Conservation (phyloP, 371 early-diverging fungal genomes). For the Saksenaea vasiformis region DNA sequence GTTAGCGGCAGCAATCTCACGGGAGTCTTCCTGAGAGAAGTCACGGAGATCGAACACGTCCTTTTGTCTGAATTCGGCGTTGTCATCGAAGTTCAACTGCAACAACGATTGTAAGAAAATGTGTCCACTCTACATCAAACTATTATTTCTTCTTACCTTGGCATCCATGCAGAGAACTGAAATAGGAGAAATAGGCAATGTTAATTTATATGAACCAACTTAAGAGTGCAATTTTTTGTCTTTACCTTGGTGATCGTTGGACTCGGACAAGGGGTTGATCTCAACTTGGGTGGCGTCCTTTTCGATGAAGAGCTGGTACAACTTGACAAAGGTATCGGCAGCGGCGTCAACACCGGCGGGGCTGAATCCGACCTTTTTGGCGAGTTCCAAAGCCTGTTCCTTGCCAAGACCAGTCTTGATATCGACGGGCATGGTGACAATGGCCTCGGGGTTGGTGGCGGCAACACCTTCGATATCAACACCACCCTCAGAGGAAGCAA, state of each 20-base stretch:
- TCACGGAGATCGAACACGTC: slow-evolving; percentile 90
- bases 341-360: slow-evolving; percentile 81
- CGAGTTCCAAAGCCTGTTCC: slow-evolving; percentile 69
- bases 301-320: slow-evolving; percentile 95
- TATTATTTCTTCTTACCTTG: slow-evolving; percentile 25
- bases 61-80: slow-evolving; percentile 96
- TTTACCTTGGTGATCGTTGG: slow-evolving; percentile 81
- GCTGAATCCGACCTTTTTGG: slow-evolving; percentile 87
- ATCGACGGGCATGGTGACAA: slow-evolving; percentile 81
- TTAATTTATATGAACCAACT: background rate
- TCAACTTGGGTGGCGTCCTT: slow-evolving; percentile 98
- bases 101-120: slow-evolving; percentile 81
- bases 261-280: slow-evolving; percentile 97
- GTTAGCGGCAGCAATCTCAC: slow-evolving; percentile 97
- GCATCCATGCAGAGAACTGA: slow-evolving; percentile 58
- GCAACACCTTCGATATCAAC: slow-evolving; percentile 98
- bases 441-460: slow-evolving; percentile 92
- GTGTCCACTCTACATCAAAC: background rate
- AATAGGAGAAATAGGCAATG: background rate
- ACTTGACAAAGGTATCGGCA: slow-evolving; percentile 87
- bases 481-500: slow-evolving; percentile 96
- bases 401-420: slow-evolving; percentile 67
- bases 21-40: slow-evolving; percentile 93
- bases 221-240: background rate
- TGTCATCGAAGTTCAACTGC: slow-evolving; percentile 98